These are phyloP conservation scores for Phytophthora europaea DNA, from an alignment of 352 stramenopile species.

Conservation along the genomic window DNA sequence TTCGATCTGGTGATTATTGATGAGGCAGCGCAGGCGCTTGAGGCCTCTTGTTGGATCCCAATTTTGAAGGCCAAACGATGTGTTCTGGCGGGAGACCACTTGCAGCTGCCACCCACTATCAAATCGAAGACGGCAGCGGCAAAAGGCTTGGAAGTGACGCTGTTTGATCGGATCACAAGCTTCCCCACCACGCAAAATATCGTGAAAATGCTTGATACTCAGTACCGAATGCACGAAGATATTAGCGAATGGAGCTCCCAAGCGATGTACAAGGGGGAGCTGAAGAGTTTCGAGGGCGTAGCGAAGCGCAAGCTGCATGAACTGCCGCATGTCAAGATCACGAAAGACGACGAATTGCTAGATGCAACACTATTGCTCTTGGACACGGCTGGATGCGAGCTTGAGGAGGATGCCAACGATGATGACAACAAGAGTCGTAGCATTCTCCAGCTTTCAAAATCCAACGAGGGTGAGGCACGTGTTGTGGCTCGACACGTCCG, in stretches of 20 bases:
- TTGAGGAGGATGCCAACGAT: slow-evolving; percentile 85
- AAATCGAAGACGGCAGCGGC: slow-evolving; percentile 88
- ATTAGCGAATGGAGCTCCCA: slow-evolving; percentile 97
- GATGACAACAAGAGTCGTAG: slow-evolving; percentile 26
- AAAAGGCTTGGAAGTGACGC: slow-evolving; percentile 90
- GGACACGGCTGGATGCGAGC: slow-evolving; percentile 95
- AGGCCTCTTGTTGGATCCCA: slow-evolving; percentile 97
- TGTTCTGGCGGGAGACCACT: slow-evolving; percentile 95
- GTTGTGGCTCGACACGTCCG: slow-evolving; percentile 89
- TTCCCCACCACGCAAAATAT: slow-evolving; percentile 57
- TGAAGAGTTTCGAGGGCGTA: slow-evolving; percentile 84
- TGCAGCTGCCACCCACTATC: slow-evolving; percentile 98
- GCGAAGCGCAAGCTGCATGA: slow-evolving; percentile 82
- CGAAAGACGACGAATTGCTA: slow-evolving; percentile 67
- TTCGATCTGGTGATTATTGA: slow-evolving; percentile 98
- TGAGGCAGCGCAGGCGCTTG: slow-evolving; percentile 97
- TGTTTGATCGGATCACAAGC: slow-evolving; percentile 97
- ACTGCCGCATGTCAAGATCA: slow-evolving; percentile 72
- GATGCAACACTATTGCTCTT: slow-evolving; percentile 91
- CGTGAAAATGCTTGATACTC: slow-evolving; percentile 95
- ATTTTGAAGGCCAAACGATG: slow-evolving; percentile 93
- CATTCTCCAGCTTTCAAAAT: slow-evolving; percentile 70
- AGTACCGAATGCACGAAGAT: slow-evolving; percentile 98
- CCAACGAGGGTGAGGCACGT: slow-evolving; percentile 80
- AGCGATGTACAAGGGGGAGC: slow-evolving; percentile 94